Conservation (phyloP, 176 grass and related monocot genomes). For the Poa pratensis region DNA sequence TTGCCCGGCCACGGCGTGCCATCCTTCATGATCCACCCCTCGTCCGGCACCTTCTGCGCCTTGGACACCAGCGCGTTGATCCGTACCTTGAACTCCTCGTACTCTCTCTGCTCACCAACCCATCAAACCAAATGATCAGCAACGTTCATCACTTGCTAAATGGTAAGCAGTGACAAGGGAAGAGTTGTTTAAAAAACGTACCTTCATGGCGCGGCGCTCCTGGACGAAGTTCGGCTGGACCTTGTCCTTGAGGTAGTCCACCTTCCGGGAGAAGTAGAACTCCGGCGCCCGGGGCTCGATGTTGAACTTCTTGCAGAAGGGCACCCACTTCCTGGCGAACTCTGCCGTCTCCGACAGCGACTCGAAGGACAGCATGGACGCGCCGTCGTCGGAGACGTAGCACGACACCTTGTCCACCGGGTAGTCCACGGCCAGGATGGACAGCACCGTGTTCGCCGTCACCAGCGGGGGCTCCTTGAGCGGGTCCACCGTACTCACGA, state of each 20-base stretch:
- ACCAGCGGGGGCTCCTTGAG: slow-evolving; percentile 96
- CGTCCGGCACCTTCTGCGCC: slow-evolving; percentile 79
- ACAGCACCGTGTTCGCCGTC: slow-evolving; percentile 94
- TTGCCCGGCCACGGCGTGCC: slow-evolving; percentile 98
- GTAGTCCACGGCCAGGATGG: slow-evolving; percentile 96
- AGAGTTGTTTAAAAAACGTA: slow-evolving; percentile 1
- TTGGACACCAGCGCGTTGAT: slow-evolving; percentile 96
- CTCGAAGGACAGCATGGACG: slow-evolving; percentile 98
- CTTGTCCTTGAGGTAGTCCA: slow-evolving; percentile 99
- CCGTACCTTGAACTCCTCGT: slow-evolving; percentile 97
- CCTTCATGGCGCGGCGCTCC: slow-evolving; percentile 97
- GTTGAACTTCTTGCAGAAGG: slow-evolving; percentile 95
- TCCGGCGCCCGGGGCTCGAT: slow-evolving; percentile 97
- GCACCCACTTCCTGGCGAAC: slow-evolving; percentile 97
- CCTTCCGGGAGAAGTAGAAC: slow-evolving; percentile 88
- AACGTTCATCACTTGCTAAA: neutral
- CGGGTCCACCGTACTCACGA: slow-evolving; percentile 95
- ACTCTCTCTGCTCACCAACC: slow-evolving; percentile 68
- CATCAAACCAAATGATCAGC: neutral
- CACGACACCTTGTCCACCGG: slow-evolving; percentile 97
- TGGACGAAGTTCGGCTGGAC: slow-evolving; percentile 91
- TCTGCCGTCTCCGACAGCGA: slow-evolving; percentile 89
- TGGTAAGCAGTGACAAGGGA: neutral
- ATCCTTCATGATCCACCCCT: slow-evolving; percentile 99
- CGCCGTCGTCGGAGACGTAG: slow-evolving; percentile 97